Evolutionary conservation across 2,329 filamentous ascomycete species (phyloP).

Genomic region (Trichoderma lentiforme): DNA sequence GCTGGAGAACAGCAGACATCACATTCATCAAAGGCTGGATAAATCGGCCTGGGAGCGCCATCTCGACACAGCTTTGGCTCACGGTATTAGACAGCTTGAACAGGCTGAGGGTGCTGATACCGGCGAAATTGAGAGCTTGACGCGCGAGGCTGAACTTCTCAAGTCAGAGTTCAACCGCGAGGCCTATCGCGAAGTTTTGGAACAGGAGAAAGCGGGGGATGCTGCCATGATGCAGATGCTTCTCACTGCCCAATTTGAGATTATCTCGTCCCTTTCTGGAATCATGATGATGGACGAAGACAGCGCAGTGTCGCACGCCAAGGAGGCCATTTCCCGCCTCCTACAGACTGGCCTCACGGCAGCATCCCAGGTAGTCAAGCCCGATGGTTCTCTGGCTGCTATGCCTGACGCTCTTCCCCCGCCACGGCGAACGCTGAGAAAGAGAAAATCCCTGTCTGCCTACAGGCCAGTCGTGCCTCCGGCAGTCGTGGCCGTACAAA

Average conservation of each 20-base stretch:
- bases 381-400: conserved; percentile 65
- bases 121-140: conserved; percentile 66
- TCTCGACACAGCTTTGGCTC: conserved; percentile 82
- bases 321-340: conserved; percentile 71
- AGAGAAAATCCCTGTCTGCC: conserved; percentile 53
- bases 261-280: conserved; percentile 76
- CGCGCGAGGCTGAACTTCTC: conserved; percentile 79
- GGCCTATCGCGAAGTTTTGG: conserved; percentile 69
- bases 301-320: conserved; percentile 77
- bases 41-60: conserved; percentile 83
- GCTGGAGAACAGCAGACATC: conserved; percentile 83
- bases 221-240: conserved; percentile 76
- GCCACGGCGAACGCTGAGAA: conserved; percentile 72
- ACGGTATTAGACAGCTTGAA: conserved; percentile 75
- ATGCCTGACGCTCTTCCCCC: conserved; percentile 67
- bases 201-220: conserved; percentile 81
- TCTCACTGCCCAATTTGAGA: conserved; percentile 88
- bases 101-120: conserved; percentile 48
- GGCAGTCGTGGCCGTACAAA: conserved; percentile 35
- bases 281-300: conserved; percentile 79
- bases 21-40: conserved; percentile 79
- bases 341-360: conserved; percentile 72
- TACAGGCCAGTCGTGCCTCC: conserved; percentile 46
- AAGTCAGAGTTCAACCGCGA: conserved; percentile 82
- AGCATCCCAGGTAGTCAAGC: conserved; percentile 82